Conservation (phyloP, 1,284 basidiomycete species). For the Tilletia caries region DNA sequence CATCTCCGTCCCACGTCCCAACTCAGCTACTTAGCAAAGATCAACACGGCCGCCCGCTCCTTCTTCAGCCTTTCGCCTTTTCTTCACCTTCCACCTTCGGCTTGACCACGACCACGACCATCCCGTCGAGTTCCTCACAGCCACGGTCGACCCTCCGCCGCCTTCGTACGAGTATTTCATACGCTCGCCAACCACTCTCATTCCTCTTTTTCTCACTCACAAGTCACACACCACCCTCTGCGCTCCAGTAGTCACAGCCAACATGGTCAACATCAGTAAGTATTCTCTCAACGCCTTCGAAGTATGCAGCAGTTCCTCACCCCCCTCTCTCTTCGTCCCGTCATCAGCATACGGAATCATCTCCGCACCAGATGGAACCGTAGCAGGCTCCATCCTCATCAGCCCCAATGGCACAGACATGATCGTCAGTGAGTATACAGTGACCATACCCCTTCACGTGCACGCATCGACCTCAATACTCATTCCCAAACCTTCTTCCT, state of each 20-base stretch:
- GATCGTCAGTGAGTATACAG: slow-evolving; percentile 31
- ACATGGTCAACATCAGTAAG: slow-evolving; percentile 43
- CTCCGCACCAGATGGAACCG: slow-evolving; percentile 16
- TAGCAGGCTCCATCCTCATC: slow-evolving; percentile 8
- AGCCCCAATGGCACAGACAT: slow-evolving; percentile 41
- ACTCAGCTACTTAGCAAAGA: no score
- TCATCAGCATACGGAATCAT: slow-evolving; percentile 17
- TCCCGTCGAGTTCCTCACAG: no score
- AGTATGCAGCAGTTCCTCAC: neutral
- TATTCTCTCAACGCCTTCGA: slow-evolving; percentile 25
- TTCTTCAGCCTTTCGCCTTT: no score
- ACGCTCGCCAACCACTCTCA: no score
- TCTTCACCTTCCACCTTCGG: no score
- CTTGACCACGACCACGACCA: no score
- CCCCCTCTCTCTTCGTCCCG: slow-evolving; percentile 20
- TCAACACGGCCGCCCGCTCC: no score
- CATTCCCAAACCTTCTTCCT: neutral
- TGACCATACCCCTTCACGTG: no score
- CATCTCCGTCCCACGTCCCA: no score
- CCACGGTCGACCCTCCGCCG: no score
- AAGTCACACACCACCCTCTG: neutral
- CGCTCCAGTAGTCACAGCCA: neutral
- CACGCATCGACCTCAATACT: no score
- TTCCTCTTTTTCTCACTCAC: neutral
- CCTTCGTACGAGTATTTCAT: no score